phyloP scores from a whole-genome alignment of 495 filamentous ascomycete species.

The Penicillium mononematosum region DNA sequence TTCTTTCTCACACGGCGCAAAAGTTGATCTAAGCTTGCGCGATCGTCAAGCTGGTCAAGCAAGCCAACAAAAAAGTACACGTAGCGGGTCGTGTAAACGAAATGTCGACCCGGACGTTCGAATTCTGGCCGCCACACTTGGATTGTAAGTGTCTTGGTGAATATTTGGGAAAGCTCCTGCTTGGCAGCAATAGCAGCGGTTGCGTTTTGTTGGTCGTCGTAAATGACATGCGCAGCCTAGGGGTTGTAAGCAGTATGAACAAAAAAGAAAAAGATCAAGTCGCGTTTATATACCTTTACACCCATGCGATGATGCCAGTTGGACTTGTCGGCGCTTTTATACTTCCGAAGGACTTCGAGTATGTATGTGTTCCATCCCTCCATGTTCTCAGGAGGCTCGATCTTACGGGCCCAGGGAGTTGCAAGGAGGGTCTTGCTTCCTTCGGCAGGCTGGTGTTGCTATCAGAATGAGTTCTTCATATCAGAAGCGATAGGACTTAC shows the following conservation, averaged over 20 bases:
- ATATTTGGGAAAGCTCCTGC: constrained; percentile 77
- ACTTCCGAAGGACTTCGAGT: constrained; percentile 65
- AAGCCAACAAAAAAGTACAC: constrained; percentile 75
- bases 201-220: constrained; percentile 51
- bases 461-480: constrained; percentile 13
- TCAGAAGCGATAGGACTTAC: constrained; percentile 22
- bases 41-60: constrained; percentile 73
- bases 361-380: constrained; percentile 76
- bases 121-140: constrained; percentile 96
- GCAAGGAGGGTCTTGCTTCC: constrained; percentile 55
- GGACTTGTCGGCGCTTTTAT: constrained; percentile 84
- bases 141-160: constrained; percentile 90
- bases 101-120: constrained; percentile 87
- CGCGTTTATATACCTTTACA: constrained; percentile 49
- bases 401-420: constrained; percentile 56
- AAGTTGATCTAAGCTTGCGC: constrained; percentile 73
- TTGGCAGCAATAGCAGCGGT: constrained; percentile 62
- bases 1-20: constrained; percentile 80
- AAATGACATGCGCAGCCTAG: constrained; percentile 70
- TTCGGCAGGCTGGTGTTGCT: constrained; percentile 37
- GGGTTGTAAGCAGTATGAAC: constrained; percentile 17
- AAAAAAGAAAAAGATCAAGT: not conserved
- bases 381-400: constrained; percentile 46
- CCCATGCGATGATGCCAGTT: constrained; percentile 98
- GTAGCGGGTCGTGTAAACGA: constrained; percentile 91